Base-by-base conservation (phyloP, 352 stramenopile genomes). In the Phytopythium boreale region DNA sequence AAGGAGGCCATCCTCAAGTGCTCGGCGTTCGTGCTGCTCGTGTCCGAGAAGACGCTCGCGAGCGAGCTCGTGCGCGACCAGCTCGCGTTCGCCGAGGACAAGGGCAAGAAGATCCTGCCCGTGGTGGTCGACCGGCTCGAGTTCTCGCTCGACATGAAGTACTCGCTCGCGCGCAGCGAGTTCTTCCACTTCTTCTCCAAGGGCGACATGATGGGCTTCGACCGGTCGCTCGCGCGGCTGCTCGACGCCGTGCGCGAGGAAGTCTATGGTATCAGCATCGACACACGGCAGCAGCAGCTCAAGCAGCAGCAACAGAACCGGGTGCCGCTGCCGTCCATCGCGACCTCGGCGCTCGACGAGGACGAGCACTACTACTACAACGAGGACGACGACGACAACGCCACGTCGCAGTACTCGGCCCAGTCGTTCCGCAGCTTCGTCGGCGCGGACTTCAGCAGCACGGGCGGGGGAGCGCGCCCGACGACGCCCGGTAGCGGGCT, bases 1-100 rank as follows among this genome's bases (percentile, higher is more conserved):
- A 91, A 95, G 51, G 84, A 93, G 43, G 84, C 84, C 12, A 93
- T 95, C 68, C 74, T 92, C 36, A 90, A 92, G 61, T 95, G 84
- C 62, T 89, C 81, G 9, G 80, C 75, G 0, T 92, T 92, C 58
- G 75, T 92, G 7, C 59, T 92, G 34, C 73, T 95, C 19, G 56
- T 95, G 0, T 93, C 84, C 2, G 79, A 89, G 41, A 89, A 92
- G 59, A 95, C 85, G 0, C 46, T 92, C 26, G 59, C 69, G 7
- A 93, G 80, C 47, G 81, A 95, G 55, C 59, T 93, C 1, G 77
- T 93, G 24, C 88, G 84, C 52, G 84, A 93, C 55, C 84, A 95
- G 60, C 70, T 95, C 17, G 84, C 87, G 15, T 95, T 93, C 51
- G 87, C 84, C 0, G 87, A 95, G 64, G 84, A 92, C 71, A 95